phyloP scores from a whole-genome alignment of 768 basidiomycete species.

The Boletus bicolor region DNA sequence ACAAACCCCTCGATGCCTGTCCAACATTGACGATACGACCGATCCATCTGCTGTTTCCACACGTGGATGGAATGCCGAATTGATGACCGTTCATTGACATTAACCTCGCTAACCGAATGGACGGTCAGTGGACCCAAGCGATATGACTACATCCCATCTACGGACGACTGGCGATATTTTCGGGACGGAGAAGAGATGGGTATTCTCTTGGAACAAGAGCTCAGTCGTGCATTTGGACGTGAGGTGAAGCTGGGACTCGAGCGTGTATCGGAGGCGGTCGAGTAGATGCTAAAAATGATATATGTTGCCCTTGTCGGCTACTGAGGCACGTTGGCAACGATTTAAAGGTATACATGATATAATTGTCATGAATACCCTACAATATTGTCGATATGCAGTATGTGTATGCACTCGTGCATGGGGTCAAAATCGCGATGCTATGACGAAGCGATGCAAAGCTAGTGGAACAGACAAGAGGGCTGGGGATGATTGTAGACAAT shows the following conservation, averaged over 20 bases:
- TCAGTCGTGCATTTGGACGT: constrained; percentile 42
- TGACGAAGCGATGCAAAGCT: background rate
- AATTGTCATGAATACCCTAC: constrained; percentile 5
- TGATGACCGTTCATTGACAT: background rate
- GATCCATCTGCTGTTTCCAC: background rate
- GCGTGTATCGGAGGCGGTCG: constrained; percentile 22
- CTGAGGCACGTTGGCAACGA: background rate
- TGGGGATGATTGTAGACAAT: background rate
- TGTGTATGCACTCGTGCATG: background rate
- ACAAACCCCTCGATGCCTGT: background rate
- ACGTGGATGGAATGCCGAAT: constrained; percentile 2
- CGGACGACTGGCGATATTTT: constrained; percentile 70
- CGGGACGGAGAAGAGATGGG: constrained; percentile 64
- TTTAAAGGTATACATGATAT: constrained; percentile 2
- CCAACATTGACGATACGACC: background rate
- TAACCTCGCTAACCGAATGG: background rate
- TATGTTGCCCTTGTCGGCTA: background rate
- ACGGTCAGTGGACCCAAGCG: constrained; percentile 81
- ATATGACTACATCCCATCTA: constrained; percentile 66
- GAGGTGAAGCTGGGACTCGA: constrained; percentile 34
- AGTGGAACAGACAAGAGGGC: background rate
- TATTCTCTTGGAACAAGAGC: constrained; percentile 64
- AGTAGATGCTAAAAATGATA: constrained; percentile 9
- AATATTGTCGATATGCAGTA: constrained; percentile 1
- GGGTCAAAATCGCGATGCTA: background rate